Conservation (phyloP, 495 filamentous ascomycete species). For the Penicillium desertorum region DNA sequence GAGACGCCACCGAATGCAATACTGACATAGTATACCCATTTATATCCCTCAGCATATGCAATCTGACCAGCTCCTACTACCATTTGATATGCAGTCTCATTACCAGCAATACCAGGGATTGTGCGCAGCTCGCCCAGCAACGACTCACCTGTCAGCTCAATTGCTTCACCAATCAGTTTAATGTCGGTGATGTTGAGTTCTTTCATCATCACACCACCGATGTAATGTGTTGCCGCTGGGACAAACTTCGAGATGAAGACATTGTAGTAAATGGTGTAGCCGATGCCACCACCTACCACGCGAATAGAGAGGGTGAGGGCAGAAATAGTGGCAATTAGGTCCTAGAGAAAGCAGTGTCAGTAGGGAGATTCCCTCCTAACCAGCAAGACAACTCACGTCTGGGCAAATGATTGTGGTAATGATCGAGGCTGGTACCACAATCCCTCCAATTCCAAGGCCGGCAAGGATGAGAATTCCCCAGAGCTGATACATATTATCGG, state of each 20-base stretch:
- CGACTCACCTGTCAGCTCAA: conserved; percentile 56
- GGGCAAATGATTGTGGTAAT: conserved; percentile 74
- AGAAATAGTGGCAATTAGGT: conserved; percentile 71
- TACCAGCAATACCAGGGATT: conserved; percentile 58
- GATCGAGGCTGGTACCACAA: conserved; percentile 69
- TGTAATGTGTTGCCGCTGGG: conserved; percentile 49
- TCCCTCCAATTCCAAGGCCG: conserved; percentile 69
- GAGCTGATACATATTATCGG: conserved; percentile 59
- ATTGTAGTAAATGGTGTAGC: conserved; percentile 76
- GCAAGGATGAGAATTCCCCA: conserved; percentile 64
- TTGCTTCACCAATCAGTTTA: conserved; percentile 43
- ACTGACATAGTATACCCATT: conserved; percentile 66
- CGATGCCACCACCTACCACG: conserved; percentile 68
- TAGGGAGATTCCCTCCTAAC: no score
- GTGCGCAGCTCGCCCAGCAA: conserved; percentile 51
- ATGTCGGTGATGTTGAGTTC: conserved; percentile 55
- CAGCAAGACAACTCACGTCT: conserved; percentile 37
- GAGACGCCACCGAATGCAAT: conserved; percentile 65
- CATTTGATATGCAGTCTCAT: conserved; percentile 52
- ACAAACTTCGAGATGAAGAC: conserved; percentile 67
- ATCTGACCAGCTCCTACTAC: conserved; percentile 62
- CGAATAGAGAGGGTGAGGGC: conserved; percentile 73
- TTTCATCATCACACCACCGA: conserved; percentile 53
- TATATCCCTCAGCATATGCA: conserved; percentile 63
- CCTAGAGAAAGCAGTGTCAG: conserved; percentile 30